A percentile compares a stretch with the other conserved stretches of the same genome.
phyloP scores from a whole-genome alignment of 306 rosid species.

The Malus sieversii region DNA sequence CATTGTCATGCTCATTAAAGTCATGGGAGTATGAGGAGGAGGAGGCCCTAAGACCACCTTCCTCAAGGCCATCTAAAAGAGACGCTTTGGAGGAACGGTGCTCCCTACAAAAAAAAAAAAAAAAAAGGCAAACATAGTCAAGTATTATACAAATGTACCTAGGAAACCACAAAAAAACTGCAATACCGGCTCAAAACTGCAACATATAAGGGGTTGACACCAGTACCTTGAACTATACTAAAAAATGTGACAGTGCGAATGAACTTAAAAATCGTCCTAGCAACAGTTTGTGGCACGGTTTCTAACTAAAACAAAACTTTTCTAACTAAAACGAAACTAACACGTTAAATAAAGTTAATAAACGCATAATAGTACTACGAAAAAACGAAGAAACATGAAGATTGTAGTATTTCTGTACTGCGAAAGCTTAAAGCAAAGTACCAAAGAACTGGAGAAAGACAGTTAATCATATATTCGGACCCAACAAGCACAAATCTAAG shows the following conservation, averaged over 20 bases:
- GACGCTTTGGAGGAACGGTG: conserved; percentile 61
- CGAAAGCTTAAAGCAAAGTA: not conserved
- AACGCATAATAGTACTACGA: not conserved
- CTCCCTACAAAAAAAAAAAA: conserved; percentile 43
- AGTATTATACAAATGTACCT: not conserved
- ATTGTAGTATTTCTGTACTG: not conserved
- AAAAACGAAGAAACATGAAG: not conserved
- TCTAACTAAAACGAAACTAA: not conserved
- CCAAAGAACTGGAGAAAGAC: not conserved
- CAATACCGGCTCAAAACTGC: not conserved
- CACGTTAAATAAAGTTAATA: not conserved
- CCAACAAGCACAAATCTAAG: not conserved
- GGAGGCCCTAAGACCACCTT: conserved; percentile 74
- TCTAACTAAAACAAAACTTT: not conserved
- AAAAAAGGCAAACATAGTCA: not conserved
- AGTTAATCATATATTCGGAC: not conserved
- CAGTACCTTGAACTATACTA: not conserved
- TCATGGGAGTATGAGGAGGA: conserved; percentile 63
- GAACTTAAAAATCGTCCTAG: not conserved
- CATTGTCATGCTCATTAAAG: conserved; percentile 70
- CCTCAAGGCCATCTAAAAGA: conserved; percentile 78
- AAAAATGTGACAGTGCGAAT: not conserved
- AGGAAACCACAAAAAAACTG: not conserved
- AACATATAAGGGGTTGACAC: not conserved
- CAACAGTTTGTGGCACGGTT: not conserved